These are phyloP conservation scores for Phytopythium oedochilum DNA, from an alignment of 352 stramenopile species.

Conservation along the genomic window DNA sequence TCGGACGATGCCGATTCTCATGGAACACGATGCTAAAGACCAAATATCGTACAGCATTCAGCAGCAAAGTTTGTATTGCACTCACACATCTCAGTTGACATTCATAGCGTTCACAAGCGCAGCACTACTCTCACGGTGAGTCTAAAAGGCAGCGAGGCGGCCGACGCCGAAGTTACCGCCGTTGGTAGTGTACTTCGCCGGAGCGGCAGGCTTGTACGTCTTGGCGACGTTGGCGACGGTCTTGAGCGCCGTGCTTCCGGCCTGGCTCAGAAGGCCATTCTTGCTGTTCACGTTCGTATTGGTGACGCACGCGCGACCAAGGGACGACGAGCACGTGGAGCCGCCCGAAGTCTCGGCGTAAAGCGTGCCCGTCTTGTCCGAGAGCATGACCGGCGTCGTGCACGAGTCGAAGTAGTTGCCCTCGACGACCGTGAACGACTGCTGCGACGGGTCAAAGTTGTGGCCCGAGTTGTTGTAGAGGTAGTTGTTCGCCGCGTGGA, in stretches of 20 bases:
- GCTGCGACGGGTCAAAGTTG: conserved; percentile 11
- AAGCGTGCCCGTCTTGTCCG: conserved; percentile 8
- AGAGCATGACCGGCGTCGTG: conserved; percentile 14
- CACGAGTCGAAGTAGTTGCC: conserved; percentile 26
- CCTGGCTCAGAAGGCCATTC: conserved; percentile 13
- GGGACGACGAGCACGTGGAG: conserved; percentile 12
- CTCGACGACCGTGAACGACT: conserved; percentile 16
- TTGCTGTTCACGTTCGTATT: conserved; percentile 15
- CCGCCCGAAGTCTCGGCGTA: conserved; percentile 8
- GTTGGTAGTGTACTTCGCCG: conserved; percentile 11
- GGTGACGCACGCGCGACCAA: conserved; percentile 12
- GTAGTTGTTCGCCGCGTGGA: conserved; percentile 23
- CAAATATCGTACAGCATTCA: too few relatives aligned
- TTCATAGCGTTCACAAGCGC: too few relatives aligned
- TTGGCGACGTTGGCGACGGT: conserved; percentile 8
- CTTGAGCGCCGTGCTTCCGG: conserved; percentile 15
- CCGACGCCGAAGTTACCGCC: conserved; percentile 24
- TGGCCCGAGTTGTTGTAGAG: conserved; percentile 16
- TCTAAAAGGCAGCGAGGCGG: conserved; percentile 10
- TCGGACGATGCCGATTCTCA: too few relatives aligned
- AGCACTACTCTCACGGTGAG: too few relatives aligned
- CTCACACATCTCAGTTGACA: too few relatives aligned
- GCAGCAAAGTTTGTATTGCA: too few relatives aligned
- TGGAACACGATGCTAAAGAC: too few relatives aligned
- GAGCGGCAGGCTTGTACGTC: conserved; percentile 11